Evolutionary conservation across 805 yeast species (phyloP), one percentile per base, ranked within the genome.

Genomic region (Saccharomyces eubayanus): DNA sequence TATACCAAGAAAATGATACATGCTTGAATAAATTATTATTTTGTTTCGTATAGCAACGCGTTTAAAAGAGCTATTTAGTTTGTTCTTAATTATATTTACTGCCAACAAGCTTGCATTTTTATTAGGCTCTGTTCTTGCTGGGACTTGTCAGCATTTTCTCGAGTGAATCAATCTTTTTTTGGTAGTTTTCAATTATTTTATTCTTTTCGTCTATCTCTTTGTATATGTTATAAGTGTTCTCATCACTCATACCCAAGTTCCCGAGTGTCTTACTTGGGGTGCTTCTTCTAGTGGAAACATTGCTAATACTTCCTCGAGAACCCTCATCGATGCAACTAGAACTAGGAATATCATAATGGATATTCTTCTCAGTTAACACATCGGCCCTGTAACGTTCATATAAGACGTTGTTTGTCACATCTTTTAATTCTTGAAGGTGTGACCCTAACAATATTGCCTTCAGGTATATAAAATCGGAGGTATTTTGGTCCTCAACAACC

Each of bases 361-460:
- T 50, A 28, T 62, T 51, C 72, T 60, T 76, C 75, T 56, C 80
- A 74, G 48, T 74, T 63, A 86, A 76, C 51, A 80, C 84, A 61
- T 78, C 80, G 20, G 92, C 84, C 72, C 96, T 81, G 71, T 87
- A 89, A 61, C 80, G 80, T 66, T 89, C 96, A 71, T 89, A 89
- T 58, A 89, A 75, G 40, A 78, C 74, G 62, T 84, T 84, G 67
- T 84, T 89, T 2, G 96, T 89, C 57, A 79, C 74, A 59, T 88
- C 95, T 72, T 86, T 87, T 69, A 89, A 82, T 61, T 89, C 96
- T 65, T 83, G 83, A 69, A 88, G 76, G 71, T 88, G 95, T 4
- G 92, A 84, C 52, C 86, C 85, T 61, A 89, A 77, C 53, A 89
- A 72, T 2, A 87, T 81, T 60, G 85, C 86, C 64, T 87, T 82